Base-by-base conservation (phyloP, 129 eudicot species). In the Escallonia rubra region DNA sequence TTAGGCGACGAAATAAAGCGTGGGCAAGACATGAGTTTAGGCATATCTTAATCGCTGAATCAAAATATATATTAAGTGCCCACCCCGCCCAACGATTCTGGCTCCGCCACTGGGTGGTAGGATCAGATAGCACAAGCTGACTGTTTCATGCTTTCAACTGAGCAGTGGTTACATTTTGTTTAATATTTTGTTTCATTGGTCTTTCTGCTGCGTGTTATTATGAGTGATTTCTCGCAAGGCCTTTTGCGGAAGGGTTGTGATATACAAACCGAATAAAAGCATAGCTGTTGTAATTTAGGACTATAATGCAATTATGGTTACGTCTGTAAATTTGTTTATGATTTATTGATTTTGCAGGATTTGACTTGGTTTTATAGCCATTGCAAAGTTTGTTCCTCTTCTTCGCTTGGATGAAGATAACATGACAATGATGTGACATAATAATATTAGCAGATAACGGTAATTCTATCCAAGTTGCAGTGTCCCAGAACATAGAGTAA, bases 261-360 rank as follows among this genome's bases (percentile, higher is more conserved):
- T 5, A 53, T 63, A 39, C 54, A 63, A 42, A n/a, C 38, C 6
- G 7, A 10, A 3, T 10, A 68, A 14, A 43, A 11, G 13, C 7
- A 42, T 43, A 16, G 43, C 8, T 68, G 66, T 40, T 59, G 74
- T 59, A 59, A 58, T 54, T 59, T 39, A 69, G 53, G 34, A 44
- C 6, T 55, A 57, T 46, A 60, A 49, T 49, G 50, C 6, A 23
- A 23, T 54, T 2, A 4, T 10, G 15, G 67, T 13, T 47, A 60
- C 67, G 51, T 46, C 51, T 70, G 74, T 70, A 60, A 59, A 60
- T 70, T 44, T 39, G 41, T 45, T 48, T 48, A n/a, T 39, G 8
- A 57, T 56, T 10, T 23, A 11, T 44, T 11, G 42, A 14, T 50
- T 39, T 11, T 9, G 5, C 59, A 23, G 34, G 46, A 65, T 23